phyloP scores from a whole-genome alignment of 306 rosid genomes.

The Prunus salicina region DNA sequence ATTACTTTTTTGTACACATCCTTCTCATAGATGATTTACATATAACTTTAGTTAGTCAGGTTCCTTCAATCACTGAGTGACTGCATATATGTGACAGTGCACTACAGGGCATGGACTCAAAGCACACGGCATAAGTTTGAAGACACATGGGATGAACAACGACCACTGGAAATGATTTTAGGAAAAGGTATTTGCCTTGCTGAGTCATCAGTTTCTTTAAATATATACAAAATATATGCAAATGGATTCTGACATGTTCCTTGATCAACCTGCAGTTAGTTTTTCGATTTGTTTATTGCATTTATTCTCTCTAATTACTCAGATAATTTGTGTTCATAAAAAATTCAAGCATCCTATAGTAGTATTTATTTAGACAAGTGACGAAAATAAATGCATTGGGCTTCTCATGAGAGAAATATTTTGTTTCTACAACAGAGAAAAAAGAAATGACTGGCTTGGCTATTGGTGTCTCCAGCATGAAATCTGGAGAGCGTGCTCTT shows the following conservation, averaged over 20 bases:
- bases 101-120: slow-evolving; percentile 91
- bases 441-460: slow-evolving; percentile 92
- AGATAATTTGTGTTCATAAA: not conserved
- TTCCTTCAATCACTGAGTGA: slow-evolving; percentile 6
- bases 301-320: not conserved
- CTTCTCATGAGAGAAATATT: slow-evolving; percentile 14
- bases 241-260: slow-evolving; percentile 1
- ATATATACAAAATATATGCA: not conserved
- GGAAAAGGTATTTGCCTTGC: slow-evolving; percentile 66
- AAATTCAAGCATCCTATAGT: slow-evolving; percentile 7
- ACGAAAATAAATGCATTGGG: not conserved
- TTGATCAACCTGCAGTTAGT: not conserved
- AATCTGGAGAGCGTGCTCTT: slow-evolving; percentile 77
- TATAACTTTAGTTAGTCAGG: too few species aligned
- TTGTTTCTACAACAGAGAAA: slow-evolving; percentile 60
- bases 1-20: too few species aligned
- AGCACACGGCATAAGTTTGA: slow-evolving; percentile 86
- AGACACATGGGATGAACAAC: slow-evolving; percentile 88
- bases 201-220: slow-evolving; percentile 2
- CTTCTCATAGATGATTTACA: too few species aligned
- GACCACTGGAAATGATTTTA: slow-evolving; percentile 67
- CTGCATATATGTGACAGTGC: slow-evolving; percentile 49
- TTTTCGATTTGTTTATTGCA: not conserved
- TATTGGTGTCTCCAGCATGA: slow-evolving; percentile 83
- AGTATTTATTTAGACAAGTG: not conserved